Evolutionary conservation across 305 asterid genomes (phyloP), one percentile per base, ranked within the genome.

Genomic region (Solanum hybrid): DNA sequence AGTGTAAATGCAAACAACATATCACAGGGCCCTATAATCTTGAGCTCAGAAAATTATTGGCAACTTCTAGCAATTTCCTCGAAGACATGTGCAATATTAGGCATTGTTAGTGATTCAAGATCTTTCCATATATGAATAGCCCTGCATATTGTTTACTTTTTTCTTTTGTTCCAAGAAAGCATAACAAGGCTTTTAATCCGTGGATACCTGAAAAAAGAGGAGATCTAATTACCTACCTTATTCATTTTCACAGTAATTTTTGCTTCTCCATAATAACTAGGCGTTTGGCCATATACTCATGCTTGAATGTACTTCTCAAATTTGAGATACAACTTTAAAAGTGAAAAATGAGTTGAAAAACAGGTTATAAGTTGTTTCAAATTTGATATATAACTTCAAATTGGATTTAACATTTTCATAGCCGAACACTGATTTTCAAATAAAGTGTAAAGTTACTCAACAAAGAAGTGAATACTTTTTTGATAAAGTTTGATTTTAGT

Each of bases 141-240:
- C 75, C 51, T 89, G 82, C 95, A 93, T 91, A 95, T 95, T 80
- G 96, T 95, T 2, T 93, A 81, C 91, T 89, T 93, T 92, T 94
- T 94, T 92, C 93, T 94, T 91, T 94, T 93, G 92, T 95, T 96
- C 95, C 98, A 95, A n/a, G 94, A 97, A 7, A 98, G 98, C 97
- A 96, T 94, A 41, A 95, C 95, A 36, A 93, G 93, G 77, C 98
- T 94, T 91, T 91, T 95, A 20, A 95, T 94, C 76, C 72, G 91
- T 7, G 97, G 98, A 90, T 94, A 94, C 94, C 98, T 95, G 22
- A 27, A 73, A 65, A 73, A 73, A 73, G 10, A 26, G 32, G 77
- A 73, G 22, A 73, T 73, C 32, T 26, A 26, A 27, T 73, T 26
- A 26, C 1, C 20, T 27, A 4, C 7, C 79, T 5, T 72, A 1